Conservation (phyloP, 2,329 filamentous ascomycete genomes). For the Boeremia exigua region DNA sequence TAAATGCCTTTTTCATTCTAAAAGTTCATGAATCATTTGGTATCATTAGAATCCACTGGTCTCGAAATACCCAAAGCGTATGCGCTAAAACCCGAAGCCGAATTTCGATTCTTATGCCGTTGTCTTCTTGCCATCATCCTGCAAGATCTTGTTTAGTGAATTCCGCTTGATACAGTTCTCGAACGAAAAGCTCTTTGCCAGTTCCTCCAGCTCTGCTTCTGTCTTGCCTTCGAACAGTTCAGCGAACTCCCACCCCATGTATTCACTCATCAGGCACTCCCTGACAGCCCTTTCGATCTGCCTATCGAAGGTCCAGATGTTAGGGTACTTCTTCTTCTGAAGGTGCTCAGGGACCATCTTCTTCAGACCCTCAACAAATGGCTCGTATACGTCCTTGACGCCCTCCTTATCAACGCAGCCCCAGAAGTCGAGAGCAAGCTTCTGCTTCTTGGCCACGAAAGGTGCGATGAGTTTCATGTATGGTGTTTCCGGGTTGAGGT, state of each 20-base stretch:
- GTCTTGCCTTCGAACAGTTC: not conserved
- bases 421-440: conserved; percentile 19
- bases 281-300: not conserved
- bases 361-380: conserved; percentile 8
- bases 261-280: not conserved
- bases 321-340: conserved; percentile 1
- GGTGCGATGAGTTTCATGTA: conserved; percentile 19
- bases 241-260: not conserved
- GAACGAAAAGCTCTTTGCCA: not conserved
- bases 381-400: conserved; percentile 19
- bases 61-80: not conserved
- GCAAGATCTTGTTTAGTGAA: not conserved
- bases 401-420: conserved; percentile 14
- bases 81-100: not conserved
- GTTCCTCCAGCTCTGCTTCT: not conserved
- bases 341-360: not conserved
- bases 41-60: too few relatives aligned
- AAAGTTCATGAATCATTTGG: too few relatives aligned
- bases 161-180: not conserved
- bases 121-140: not conserved
- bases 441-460: conserved; percentile 22
- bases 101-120: not conserved
- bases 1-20: too few relatives aligned
- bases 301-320: not conserved
- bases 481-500: conserved; percentile 11